phyloP scores from a whole-genome alignment of 768 basidiomycete species.

The Amanita subjunquillea region DNA sequence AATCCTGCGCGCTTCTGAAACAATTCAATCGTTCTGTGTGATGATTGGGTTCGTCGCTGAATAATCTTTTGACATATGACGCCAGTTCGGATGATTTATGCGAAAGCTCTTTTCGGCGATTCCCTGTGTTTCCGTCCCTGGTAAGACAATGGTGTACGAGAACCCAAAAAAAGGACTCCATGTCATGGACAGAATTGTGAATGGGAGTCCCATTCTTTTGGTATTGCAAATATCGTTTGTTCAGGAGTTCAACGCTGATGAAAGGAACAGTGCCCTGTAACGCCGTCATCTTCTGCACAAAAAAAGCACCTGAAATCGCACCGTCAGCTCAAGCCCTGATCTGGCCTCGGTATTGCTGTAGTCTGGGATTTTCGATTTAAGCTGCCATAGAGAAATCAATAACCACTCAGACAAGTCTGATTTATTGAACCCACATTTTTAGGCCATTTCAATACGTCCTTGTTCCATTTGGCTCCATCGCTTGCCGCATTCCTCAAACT shows the following conservation, averaged over 20 bases:
- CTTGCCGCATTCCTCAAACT: no score
- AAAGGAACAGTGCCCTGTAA: not conserved
- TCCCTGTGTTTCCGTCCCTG: not conserved
- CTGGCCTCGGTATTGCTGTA: not conserved
- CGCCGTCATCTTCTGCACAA: not conserved
- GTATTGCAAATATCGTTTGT: not conserved
- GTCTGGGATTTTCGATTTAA: not conserved
- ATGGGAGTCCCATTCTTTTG: not conserved
- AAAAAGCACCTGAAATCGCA: not conserved
- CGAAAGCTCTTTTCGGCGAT: not conserved
- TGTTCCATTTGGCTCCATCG: not conserved
- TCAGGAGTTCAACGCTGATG: not conserved
- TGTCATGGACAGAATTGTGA: conserved; percentile 10
- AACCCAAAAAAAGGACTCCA: conserved; percentile 15
- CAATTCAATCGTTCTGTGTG: not conserved
- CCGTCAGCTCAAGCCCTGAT: not conserved
- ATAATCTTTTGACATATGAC: not conserved
- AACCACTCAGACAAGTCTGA: not conserved
- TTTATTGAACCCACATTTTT: not conserved
- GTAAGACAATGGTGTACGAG: conserved; percentile 10
- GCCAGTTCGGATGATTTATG: not conserved
- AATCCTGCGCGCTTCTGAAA: not conserved
- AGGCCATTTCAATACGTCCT: not conserved
- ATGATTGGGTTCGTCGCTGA: not conserved
- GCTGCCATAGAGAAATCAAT: not conserved